phyloP scores from a whole-genome alignment of 139 green algal species.

The Tetradesmus lagerheimii region DNA sequence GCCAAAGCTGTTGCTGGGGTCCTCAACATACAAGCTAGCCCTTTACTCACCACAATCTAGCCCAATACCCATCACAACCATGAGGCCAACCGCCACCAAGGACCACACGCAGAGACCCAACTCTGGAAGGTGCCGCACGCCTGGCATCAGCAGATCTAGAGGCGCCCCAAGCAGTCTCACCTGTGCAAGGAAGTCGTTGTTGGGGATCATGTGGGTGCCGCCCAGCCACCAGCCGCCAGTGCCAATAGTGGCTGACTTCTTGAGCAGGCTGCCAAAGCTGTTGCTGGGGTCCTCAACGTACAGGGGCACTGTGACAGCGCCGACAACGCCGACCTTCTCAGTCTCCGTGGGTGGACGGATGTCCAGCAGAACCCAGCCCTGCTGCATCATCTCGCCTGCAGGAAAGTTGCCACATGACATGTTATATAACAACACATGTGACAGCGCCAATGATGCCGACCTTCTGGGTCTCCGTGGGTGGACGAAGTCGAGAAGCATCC shows the following conservation, averaged over 20 bases:
- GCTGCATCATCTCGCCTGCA: conserved; percentile 61
- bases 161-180: conserved; percentile 60
- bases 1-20: too few relatives aligned
- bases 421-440: too few relatives aligned
- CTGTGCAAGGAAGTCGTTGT: conserved; percentile 81
- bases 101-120: too few relatives aligned
- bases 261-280: conserved; percentile 69
- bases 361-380: conserved; percentile 92
- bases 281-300: conserved; percentile 78
- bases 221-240: conserved; percentile 95
- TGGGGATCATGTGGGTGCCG: conserved; percentile 89
- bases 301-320: conserved; percentile 72
- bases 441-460: conserved; percentile 49
- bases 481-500: conserved; percentile 91
- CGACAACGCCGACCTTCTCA: conserved; percentile 63
- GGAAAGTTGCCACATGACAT: background rate
- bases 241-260: conserved; percentile 82
- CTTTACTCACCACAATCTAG: too few relatives aligned
- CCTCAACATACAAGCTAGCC: too few relatives aligned
- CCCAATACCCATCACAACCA: too few relatives aligned
- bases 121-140: too few relatives aligned
- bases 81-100: too few relatives aligned
- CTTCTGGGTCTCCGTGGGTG: conserved; percentile 77
- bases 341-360: conserved; percentile 82
- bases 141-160: too few relatives aligned